Evolutionary conservation across 106 monocot genomes (phyloP), one percentile per base, ranked within the genome.

Genomic region (Dioscorea dumetorum): DNA sequence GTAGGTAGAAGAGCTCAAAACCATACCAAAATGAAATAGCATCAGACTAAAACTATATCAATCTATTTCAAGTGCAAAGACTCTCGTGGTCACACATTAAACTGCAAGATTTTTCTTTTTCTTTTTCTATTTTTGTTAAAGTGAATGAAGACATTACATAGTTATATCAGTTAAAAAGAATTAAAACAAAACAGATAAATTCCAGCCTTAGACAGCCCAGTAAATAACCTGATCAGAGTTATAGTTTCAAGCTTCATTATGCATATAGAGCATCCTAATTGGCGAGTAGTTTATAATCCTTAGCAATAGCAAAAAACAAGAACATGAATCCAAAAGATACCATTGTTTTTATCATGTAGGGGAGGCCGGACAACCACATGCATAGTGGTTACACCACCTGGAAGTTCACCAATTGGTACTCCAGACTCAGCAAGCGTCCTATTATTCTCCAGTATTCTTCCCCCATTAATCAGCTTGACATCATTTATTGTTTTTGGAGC

Each of bases 391-490:
- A 79, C 70, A 71, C 76, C 71, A 50, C 77, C 87, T 24, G 82
- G 77, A 54, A 76, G 67, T 61, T 83, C 87, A 18, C 77, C 87
- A 33, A 80, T 79, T 33, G 77, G 79, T 70, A 83, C 73, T 64
- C 70, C 73, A 48, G 87, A 87, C 64, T 87, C 87, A 50, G 73
- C 80, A 62, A 87, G 71, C 22, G 87, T 83, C 24, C 67, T 56
- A 71, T 73, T 74, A 28, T 87, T 87, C 74, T 87, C 82, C 32
- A 87, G 64, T 71, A 87, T 77, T 68, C 62, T 83, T 33, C 87
- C 87, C 18, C 75, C 87, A 71, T 87, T 87, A 52, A 87, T 87
- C 52, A 87, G 82, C 70, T 82, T 87, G 74, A 87, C 58, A 77
- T 87, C 87, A 79, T 83, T 70, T 68, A 83, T 77, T 48, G 77